Base-by-base conservation (phyloP, 2,329 filamentous ascomycete species). In the Xylariaceae sp. region DNA sequence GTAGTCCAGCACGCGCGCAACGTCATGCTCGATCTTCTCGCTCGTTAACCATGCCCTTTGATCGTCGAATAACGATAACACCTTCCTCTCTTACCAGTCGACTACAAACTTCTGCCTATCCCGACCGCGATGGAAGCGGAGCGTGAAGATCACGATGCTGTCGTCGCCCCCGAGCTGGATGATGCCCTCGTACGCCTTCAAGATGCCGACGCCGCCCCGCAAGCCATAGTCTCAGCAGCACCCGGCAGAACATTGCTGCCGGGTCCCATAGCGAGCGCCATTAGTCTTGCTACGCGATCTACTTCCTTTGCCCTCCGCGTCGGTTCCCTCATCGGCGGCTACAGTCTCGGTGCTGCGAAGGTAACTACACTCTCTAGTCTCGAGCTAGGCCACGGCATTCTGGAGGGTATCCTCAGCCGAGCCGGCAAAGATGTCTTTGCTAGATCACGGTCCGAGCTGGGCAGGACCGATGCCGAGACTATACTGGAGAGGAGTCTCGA, bases 251-350 rank as follows among this genome's bases (percentile, higher is more conserved):
- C 78, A 9, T 68, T 85, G 15, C 69, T 85, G 0, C 81, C 81
- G 1, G 53, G 62, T 2, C 68, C 78, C 1, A 59, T 84, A 35
- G 81, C 81, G 26, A 75, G 72, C 38, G 72, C 72, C 19, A 71
- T 85, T 41, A 82, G 78, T 50, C 63, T 83, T 34, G 75, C 78
- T 9, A 78, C 79, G 3, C 71, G 77, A 40, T 81, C 79, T 3
- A 77, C 78, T 13, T 73, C 75, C 19, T 65, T 83, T 18, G 74
- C 73, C 24, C 68, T 81, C 18, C 73, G 76, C 4, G 59, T 78
- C 30, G 69, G 74, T 31, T 74, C 73, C 3, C 56, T 73, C n/a
- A 64, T 79, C 26, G 68, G 74, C 31, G 68, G 69, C 12, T 76
- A 71, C 49, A 64, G 73, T 24, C 66, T 80, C 42, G 67, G 73